Percentiles rank a stretch among this genome's conserved stretches.
These are phyloP conservation scores for Diaporthe sp. DNA, from an alignment of 2,329 filamentous ascomycete genomes.

Conservation along the genomic window DNA sequence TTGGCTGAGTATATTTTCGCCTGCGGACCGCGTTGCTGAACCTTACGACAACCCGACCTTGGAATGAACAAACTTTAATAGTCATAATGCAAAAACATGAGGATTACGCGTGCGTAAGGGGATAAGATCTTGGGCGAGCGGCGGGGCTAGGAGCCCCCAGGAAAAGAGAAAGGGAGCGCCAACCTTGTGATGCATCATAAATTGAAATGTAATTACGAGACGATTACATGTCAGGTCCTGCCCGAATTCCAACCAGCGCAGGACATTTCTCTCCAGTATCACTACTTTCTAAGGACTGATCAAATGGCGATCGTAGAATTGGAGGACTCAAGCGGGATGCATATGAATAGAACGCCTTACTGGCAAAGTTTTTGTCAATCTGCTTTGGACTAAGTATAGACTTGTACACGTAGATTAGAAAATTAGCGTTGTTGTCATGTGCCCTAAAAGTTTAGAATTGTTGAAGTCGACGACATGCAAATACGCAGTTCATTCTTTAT, in stretches of 20 bases:
- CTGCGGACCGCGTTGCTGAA: neutral
- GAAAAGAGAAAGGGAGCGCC: neutral
- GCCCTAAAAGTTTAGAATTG: neutral
- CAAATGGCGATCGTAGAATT: no score
- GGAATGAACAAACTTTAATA: neutral
- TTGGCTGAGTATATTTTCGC: neutral
- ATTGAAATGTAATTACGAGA: neutral
- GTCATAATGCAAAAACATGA: neutral
- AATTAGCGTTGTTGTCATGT: neutral
- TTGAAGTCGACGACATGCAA: neutral
- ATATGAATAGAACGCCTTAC: neutral
- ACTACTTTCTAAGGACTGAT: no score
- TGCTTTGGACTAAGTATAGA: neutral
- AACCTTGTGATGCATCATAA: neutral
- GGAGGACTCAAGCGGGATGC: slow-evolving; percentile 1
- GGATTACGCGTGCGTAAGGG: neutral
- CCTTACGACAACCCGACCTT: neutral
- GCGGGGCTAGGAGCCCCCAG: no score
- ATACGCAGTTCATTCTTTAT: no score
- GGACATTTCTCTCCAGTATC: no score
- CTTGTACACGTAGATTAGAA: neutral
- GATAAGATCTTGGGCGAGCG: no score
- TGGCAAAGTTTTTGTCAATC: neutral
- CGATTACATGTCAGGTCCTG: neutral
- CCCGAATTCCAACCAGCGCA: no score